These are phyloP conservation scores for Alternaria consortialis DNA, from an alignment of 2,329 filamentous ascomycete genomes.

Conservation along the genomic window DNA sequence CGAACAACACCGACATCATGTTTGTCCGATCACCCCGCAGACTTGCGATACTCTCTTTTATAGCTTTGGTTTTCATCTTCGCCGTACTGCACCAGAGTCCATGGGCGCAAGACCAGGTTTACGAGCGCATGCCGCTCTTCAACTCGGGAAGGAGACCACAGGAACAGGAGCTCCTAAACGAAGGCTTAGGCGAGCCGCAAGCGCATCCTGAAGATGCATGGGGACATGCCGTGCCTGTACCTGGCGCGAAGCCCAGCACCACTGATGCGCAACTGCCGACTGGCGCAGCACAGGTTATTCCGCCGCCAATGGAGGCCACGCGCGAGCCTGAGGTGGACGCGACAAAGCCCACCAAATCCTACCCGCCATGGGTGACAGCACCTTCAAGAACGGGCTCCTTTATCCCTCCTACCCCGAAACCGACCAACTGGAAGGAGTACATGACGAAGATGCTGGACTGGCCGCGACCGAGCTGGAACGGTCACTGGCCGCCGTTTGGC, in stretches of 20 bases:
- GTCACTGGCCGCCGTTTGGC: conserved; percentile 57
- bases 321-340: not conserved
- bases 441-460: conserved; percentile 56
- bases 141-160: conserved; percentile 16
- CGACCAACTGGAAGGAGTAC: conserved; percentile 45
- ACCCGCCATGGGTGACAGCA: conserved; percentile 38
- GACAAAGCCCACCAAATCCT: conserved; percentile 16
- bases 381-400: conserved; percentile 26
- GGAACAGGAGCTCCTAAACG: conserved; percentile 23
- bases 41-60: conserved; percentile 48
- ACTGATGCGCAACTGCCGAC: conserved; percentile 4
- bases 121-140: conserved; percentile 39
- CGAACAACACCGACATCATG: conserved; percentile 37
- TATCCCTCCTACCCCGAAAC: conserved; percentile 26
- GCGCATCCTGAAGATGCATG: conserved; percentile 33
- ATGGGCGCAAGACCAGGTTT: conserved; percentile 36
- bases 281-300: not conserved
- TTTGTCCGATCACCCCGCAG: conserved; percentile 50
- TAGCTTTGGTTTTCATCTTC: conserved; percentile 47
- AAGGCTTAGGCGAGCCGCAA: conserved; percentile 20
- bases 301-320: conserved; percentile 14
- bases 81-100: conserved; percentile 41
- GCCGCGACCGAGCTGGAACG: conserved; percentile 49
- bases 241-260: conserved; percentile 12
- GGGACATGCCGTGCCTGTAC: conserved; percentile 29